Evolutionary conservation across 2,329 filamentous ascomycete species (phyloP), one percentile per base, ranked within the genome.

Genomic region (Trichophaea hybrida): DNA sequence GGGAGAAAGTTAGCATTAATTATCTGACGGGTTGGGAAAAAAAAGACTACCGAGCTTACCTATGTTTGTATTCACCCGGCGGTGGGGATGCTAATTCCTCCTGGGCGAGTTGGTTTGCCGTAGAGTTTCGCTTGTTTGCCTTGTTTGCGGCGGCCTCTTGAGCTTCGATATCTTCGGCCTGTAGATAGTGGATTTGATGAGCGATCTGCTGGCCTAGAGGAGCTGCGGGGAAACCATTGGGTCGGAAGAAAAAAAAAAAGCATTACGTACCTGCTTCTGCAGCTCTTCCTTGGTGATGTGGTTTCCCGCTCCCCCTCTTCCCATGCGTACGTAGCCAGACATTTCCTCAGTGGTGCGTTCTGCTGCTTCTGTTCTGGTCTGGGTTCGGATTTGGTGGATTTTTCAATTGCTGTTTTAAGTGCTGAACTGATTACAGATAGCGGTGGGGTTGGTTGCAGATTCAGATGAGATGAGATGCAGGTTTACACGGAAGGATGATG

Each of bases 281-380:
- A 65, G 53, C 44, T 65, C 63, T 34, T 63, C 59, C 49, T 56
- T 51, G 33, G 63, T 56, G 37, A 66, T 54, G 53, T 56, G 65
- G 49, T 66, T 66, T 38, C 64, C 64, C 38, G 63, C 64, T 40
- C 64, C 64, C 40, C 64, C 64, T 37, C 64, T 63, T 55, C 64
- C 64, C 58, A 57, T 64, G 55, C 59, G 59, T 32, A 66, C 37
- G 59, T 66, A 66, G 38, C 10, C n/a, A 1, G 38, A 12, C 38
- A 43, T 43, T 43, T 10, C 24, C 24, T 24, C 24, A 24, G 24
- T 24, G 24, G 24, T 3, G 24, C 24, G 24, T 24, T 24, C 24
- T 24, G 24, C 24, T 24, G 24, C 24, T 24, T 24, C 24, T 24
- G 24, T 24, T 24, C 24, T 24, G 24, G 24, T 24, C 24, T 24